Percentiles rank a stretch among this genome's conserved stretches.
Conservation (phyloP, 495 filamentous ascomycete species). For the Hypomontagnella submonticulosa region DNA sequence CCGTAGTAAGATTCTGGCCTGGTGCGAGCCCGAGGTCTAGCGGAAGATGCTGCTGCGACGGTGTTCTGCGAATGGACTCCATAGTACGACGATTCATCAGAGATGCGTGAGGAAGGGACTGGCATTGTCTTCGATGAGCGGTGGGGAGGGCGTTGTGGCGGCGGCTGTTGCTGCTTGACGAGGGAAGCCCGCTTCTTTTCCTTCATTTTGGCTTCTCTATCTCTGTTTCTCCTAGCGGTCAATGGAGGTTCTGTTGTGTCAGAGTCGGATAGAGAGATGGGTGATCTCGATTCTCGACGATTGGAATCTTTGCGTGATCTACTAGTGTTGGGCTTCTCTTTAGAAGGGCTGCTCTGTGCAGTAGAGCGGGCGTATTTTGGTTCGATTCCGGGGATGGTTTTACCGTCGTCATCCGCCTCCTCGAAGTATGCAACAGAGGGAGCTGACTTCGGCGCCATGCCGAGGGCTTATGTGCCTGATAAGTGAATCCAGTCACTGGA, state of each 20-base stretch:
- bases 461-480: slow-evolving; percentile 40
- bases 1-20: slow-evolving; percentile 56
- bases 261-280: slow-evolving; percentile 54
- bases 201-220: slow-evolving; percentile 45
- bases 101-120: slow-evolving; percentile 40
- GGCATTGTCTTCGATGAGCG: slow-evolving; percentile 44
- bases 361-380: slow-evolving; percentile 50
- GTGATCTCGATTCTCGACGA: slow-evolving; percentile 50
- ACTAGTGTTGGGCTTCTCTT: slow-evolving; percentile 59
- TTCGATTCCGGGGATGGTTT: slow-evolving; percentile 52
- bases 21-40: slow-evolving; percentile 54
- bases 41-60: slow-evolving; percentile 46
- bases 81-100: slow-evolving; percentile 54
- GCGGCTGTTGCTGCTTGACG: slow-evolving; percentile 27
- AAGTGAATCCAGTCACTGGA: slow-evolving; percentile 47
- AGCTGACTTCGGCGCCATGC: slow-evolving; percentile 42
- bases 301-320: slow-evolving; percentile 52
- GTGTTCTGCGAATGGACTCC: slow-evolving; percentile 48
- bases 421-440: slow-evolving; percentile 58
- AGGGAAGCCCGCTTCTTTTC: slow-evolving; percentile 39
- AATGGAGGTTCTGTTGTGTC: slow-evolving; percentile 54
- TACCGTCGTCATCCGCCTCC: slow-evolving; percentile 62
- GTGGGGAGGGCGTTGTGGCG: slow-evolving; percentile 25
- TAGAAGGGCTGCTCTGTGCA: slow-evolving; percentile 53
- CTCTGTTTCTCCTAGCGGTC: slow-evolving; percentile 37